Base-by-base conservation (phyloP, 768 basidiomycete genomes). In the Pilatotrama ljubarskyi region DNA sequence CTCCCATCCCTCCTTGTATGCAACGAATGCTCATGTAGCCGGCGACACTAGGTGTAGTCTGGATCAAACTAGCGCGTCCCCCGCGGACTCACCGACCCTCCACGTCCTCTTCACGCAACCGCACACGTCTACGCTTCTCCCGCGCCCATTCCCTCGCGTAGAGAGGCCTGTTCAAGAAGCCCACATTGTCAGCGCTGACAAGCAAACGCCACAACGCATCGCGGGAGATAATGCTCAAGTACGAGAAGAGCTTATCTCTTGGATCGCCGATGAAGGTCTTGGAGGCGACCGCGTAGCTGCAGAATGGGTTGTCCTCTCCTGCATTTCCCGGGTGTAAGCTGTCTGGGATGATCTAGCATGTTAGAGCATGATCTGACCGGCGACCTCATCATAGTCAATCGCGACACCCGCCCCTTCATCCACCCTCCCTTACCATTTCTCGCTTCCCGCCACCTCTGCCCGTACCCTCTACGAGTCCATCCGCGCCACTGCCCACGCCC, bases 181-280 rank as follows among this genome's bases (percentile, higher is more conserved):
- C 53, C 56, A 24, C 8, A 18, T 25, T 18, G 36, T 51, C 51
- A 25, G 18, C 64, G 29, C 51, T 47, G 59, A 50, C 18, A 17
- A 18, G 36, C 35, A 20, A n/a, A 24, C 1, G 3, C 5, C 43
- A 14, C 20, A 20, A 10, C 22, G 11, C 22, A 29, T 46, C 1
- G 42, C 43, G 11, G 29, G 55, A 37, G 53, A 62, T 24, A 57
- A 68, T 14, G 42, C 66, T 14, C 64, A 68, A n/a, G 58, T 84
- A 15, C 78, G 87, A 37, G 68, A 78, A 8, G 81, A 86, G 44
- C 75, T 94, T 17, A 77, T 93, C 38, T 62, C 74, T 0, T 94
- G 92, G 92, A 82, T 94, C 49, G 88, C 91, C 0, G 72, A 79
- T 22, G 84, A 89, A 67, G 84, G 79, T 11, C 77, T 93, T 4